These are phyloP conservation scores for Colletotrichum tamarilloi DNA, from an alignment of 2,329 filamentous ascomycete species.

Conservation along the genomic window DNA sequence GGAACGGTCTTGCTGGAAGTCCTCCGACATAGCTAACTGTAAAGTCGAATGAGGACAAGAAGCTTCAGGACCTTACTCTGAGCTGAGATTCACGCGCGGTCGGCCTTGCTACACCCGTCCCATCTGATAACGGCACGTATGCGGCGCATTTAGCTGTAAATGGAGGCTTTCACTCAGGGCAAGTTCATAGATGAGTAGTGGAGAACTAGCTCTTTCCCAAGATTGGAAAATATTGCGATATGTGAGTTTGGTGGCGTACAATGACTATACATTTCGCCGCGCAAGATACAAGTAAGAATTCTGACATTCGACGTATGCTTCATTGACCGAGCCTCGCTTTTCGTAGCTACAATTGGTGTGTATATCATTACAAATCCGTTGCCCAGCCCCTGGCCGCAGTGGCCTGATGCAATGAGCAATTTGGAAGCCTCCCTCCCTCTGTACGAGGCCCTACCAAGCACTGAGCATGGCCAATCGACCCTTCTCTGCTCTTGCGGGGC, in stretches of 20 bases:
- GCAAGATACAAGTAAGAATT: not conserved
- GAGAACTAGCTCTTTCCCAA: not conserved
- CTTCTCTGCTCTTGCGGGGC: not conserved
- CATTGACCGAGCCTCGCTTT: conserved; percentile 30
- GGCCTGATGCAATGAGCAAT: not conserved
- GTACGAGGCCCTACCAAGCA: not conserved
- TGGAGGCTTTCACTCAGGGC: not conserved
- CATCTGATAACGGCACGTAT: not conserved
- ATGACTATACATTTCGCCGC: not conserved
- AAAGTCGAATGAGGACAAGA: not conserved
- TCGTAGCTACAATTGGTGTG: conserved; percentile 29
- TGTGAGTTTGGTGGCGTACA: not conserved
- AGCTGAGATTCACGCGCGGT: not conserved
- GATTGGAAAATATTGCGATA: not conserved
- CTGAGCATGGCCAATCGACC: not conserved
- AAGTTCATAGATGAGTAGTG: not conserved
- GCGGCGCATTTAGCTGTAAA: not conserved
- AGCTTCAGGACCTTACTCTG: not conserved
- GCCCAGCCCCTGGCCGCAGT: conserved; percentile 1
- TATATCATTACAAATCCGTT: conserved; percentile 34
- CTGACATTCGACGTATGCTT: conserved; percentile 27
- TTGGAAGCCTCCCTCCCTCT: not conserved
- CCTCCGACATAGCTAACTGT: not conserved
- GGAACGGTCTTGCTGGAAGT: not conserved
- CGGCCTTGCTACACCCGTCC: not conserved